These are phyloP conservation scores for Pythium volutum DNA, from an alignment of 352 stramenopile genomes.

Conservation along the genomic window DNA sequence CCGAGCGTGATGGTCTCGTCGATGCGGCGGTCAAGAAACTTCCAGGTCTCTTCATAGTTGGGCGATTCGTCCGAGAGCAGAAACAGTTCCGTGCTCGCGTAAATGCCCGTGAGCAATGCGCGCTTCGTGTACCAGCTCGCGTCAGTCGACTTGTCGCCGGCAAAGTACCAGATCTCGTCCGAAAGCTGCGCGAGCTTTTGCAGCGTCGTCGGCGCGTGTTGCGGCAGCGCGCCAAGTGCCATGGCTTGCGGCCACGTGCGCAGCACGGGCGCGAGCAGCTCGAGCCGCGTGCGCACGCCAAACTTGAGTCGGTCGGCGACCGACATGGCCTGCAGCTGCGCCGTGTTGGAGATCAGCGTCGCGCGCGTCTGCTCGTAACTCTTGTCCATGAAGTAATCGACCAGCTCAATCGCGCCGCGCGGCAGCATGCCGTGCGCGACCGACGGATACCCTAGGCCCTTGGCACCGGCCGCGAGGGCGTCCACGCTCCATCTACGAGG, in stretches of 20 bases:
- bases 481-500: conserved; percentile 67
- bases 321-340: conserved; percentile 58
- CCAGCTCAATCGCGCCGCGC: conserved; percentile 71
- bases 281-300: conserved; percentile 61
- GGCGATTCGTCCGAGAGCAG: conserved; percentile 80
- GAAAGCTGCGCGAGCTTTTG: conserved; percentile 65
- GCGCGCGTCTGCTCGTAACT: conserved; percentile 54
- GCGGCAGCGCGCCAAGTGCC: conserved; percentile 69
- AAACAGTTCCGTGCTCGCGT: conserved; percentile 81
- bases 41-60: conserved; percentile 76
- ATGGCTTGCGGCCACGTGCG: conserved; percentile 75
- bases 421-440: conserved; percentile 82
- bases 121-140: conserved; percentile 86
- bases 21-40: conserved; percentile 77
- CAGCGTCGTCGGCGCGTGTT: conserved; percentile 68
- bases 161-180: conserved; percentile 89
- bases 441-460: conserved; percentile 66
- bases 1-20: conserved; percentile 81
- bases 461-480: conserved; percentile 64
- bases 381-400: conserved; percentile 86
- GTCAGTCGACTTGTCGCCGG: conserved; percentile 82
- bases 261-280: conserved; percentile 62
- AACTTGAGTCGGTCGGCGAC: conserved; percentile 84
- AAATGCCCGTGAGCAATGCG: conserved; percentile 70
- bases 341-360: conserved; percentile 55